Conservation (phyloP, 176 grass and related monocot species). For the Hsuehochloa calcarea region DNA sequence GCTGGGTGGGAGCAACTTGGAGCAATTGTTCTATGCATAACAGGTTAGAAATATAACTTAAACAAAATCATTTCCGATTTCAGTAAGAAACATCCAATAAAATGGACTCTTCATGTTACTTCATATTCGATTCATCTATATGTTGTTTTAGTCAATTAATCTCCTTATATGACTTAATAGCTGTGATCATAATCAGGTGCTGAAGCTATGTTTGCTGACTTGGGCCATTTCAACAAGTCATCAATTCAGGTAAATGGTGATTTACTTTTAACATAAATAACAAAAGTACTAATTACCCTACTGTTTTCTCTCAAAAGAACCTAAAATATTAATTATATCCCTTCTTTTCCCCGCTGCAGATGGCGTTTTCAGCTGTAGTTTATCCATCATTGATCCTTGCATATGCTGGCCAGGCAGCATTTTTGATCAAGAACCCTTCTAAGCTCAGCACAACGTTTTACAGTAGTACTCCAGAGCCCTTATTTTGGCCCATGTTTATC, state of each 20-base stretch:
- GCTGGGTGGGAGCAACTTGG: constrained; percentile 70
- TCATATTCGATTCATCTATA: background rate
- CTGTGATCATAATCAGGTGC: constrained; percentile 51
- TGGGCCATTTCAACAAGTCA: constrained; percentile 80
- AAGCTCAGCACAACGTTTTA: constrained; percentile 63
- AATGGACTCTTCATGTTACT: background rate
- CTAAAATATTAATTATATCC: background rate
- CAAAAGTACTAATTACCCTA: background rate
- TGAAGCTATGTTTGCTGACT: constrained; percentile 88
- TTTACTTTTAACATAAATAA: background rate
- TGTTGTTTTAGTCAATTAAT: background rate
- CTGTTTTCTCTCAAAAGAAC: background rate
- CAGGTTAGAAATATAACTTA: constrained; percentile 41
- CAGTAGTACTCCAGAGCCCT: constrained; percentile 55
- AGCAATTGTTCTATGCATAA: constrained; percentile 70
- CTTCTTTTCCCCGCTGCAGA: constrained; percentile 25
- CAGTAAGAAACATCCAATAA: background rate
- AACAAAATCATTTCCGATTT: background rate
- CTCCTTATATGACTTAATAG: background rate
- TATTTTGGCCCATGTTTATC: constrained; percentile 86
- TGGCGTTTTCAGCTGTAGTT: constrained; percentile 56
- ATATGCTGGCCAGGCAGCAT: constrained; percentile 70
- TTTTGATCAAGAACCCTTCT: constrained; percentile 70
- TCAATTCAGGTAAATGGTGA: constrained; percentile 60
- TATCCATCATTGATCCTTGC: constrained; percentile 77